phyloP scores from a whole-genome alignment of 805 yeast genomes.

The Yamadazyma phyllophila region DNA sequence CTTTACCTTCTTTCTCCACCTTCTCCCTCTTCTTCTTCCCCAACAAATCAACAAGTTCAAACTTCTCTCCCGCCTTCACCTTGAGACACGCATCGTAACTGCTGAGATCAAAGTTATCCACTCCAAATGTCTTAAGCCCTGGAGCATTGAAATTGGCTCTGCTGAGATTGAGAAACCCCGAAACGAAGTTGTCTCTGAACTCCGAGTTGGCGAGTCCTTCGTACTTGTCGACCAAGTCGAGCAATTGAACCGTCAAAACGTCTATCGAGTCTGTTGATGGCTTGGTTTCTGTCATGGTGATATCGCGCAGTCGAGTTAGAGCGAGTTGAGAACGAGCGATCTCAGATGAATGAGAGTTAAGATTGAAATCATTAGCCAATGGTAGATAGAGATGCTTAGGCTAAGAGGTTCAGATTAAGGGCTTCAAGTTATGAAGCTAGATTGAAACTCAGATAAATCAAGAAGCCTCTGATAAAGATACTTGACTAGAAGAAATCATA shows the following conservation, averaged over 20 bases:
- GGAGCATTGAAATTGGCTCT: constrained; percentile 42
- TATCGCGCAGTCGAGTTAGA: too few species aligned
- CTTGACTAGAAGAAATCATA: too few species aligned
- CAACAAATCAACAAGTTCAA: constrained; percentile 4
- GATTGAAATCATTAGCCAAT: too few species aligned
- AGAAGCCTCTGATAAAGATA: too few species aligned
- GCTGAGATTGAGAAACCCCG: constrained; percentile 42
- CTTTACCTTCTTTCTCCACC: neutral
- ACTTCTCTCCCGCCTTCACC: constrained; percentile 9
- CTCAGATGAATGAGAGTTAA: too few species aligned
- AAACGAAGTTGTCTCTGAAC: constrained; percentile 20
- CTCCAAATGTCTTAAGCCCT: constrained; percentile 32
- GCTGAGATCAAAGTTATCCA: constrained; percentile 41
- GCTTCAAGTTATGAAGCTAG: too few species aligned
- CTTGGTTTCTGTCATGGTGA: too few species aligned
- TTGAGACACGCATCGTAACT: constrained; percentile 25
- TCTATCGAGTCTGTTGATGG: neutral
- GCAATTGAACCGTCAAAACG: constrained; percentile 17
- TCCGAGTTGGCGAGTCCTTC: constrained; percentile 22
- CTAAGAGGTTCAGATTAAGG: too few species aligned
- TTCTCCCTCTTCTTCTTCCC: too few species aligned
- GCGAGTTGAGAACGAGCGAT: too few species aligned
- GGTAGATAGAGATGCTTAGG: too few species aligned
- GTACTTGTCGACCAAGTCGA: constrained; percentile 34
- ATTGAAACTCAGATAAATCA: too few species aligned